Evolutionary conservation across 768 basidiomycete species (phyloP), one percentile per base, ranked within the genome.

Genomic region (Cystobasidium ongulense): DNA sequence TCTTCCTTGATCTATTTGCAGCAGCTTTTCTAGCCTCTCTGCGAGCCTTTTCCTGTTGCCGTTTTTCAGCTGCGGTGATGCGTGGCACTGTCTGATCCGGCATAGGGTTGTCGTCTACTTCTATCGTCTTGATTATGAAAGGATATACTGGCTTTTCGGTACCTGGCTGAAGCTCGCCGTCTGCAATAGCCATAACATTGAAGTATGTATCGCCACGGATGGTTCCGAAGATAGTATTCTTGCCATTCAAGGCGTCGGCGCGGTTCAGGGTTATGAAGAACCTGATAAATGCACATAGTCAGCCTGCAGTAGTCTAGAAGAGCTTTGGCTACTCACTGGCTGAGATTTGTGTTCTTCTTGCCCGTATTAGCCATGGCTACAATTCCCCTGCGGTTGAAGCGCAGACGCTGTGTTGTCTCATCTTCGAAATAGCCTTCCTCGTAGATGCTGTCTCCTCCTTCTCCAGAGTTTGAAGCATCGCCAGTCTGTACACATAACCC

Each of bases 401-500:
- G 88, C 74, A 99, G 83, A 41, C 96, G 87, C 1, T 93, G 92
- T 78, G 95, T 92, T 23, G 92, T 88, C 81, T 98, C 94, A 82
- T 96, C 92, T 80, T 92, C 89, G 76, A 96, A 96, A 1, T 89
- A 91, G 78, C 75, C 75, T 84, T 92, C 92, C 81, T 95, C 95
- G 77, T 90, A 97, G 80, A 96, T 90, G 0, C 92, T 94, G 80
- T 97, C 95, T 76, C 96, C 94, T 7, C 93, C 92, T 0, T 82
- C 87, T 1, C 96, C 96, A 0, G 91, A 91, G 0, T 92, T 92
- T 0, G 92, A 92, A 76, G 85, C 88, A 80, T 98, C 95, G 21
- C 95, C 95, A 1, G 93, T 93, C 80, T 98, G 96, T 0, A 96
- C 90, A 53, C 97, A 86, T 81, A 98, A 96, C 21, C 88, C 87